Percentiles rank a stretch among this genome's conserved stretches.
These are phyloP conservation scores for Poronia punctata DNA, from an alignment of 495 filamentous ascomycete genomes.

Conservation along the genomic window DNA sequence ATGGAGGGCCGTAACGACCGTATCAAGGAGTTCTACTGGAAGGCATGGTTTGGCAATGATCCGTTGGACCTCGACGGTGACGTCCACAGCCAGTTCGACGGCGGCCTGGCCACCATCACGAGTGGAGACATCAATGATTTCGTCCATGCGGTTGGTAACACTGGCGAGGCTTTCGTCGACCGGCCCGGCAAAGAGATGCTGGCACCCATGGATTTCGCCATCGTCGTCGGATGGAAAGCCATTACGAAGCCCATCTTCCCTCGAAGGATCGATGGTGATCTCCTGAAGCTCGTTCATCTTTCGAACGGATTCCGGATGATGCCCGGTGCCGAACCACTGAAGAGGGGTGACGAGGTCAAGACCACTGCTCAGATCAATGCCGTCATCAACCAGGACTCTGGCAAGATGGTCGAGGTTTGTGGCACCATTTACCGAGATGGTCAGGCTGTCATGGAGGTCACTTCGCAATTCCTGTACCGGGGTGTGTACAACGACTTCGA, in stretches of 20 bases:
- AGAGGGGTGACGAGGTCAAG: conserved; percentile 86
- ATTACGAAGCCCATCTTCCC: conserved; percentile 99
- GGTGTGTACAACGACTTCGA: conserved; percentile 88
- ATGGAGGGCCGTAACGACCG: conserved; percentile 91
- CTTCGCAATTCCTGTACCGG: conserved; percentile 94
- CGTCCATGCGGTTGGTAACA: conserved; percentile 96
- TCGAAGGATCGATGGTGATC: conserved; percentile 84
- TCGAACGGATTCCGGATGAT: conserved; percentile 98
- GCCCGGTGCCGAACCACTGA: conserved; percentile 85
- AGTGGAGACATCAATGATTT: conserved; percentile 94
- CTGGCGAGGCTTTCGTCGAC: conserved; percentile 96
- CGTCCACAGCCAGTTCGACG: conserved; percentile 80
- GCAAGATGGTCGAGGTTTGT: conserved; percentile 99
- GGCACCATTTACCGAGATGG: conserved; percentile 88
- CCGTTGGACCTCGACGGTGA: conserved; percentile 72
- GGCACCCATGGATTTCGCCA: conserved; percentile 98
- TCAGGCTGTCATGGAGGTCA: conserved; percentile 93
- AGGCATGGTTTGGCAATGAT: conserved; percentile 90
- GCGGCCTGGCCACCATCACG: conserved; percentile 78
- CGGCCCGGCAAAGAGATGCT: conserved; percentile 90
- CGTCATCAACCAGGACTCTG: conserved; percentile 94
- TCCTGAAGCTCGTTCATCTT: conserved; percentile 89
- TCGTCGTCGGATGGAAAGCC: conserved; percentile 97
- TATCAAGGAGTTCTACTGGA: conserved; percentile 98
- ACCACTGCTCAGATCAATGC: conserved; percentile 96